Percentiles rank a stretch among this genome's conserved stretches.
Evolutionary conservation across 441 rosid genomes (phyloP).

Genomic region (Aquilaria agallochum): DNA sequence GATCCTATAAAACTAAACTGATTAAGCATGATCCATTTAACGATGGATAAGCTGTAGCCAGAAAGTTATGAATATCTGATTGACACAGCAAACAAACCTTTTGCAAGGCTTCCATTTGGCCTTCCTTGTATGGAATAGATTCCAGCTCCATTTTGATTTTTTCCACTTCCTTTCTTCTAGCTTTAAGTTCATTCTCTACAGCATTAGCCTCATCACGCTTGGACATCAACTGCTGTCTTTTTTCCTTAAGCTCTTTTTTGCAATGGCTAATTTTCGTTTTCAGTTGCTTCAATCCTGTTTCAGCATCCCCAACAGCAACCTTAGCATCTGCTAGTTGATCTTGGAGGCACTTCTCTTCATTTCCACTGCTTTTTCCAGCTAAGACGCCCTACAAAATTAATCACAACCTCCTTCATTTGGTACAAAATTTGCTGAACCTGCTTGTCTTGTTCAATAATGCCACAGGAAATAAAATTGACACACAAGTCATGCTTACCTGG

Average conservation of each 20-base stretch:
- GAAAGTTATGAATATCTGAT: slow-evolving; percentile 6
- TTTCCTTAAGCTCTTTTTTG: slow-evolving; percentile 84
- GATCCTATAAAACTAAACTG: slow-evolving; percentile 49
- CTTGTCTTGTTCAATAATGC: too few relatives aligned
- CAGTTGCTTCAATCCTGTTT: slow-evolving; percentile 84
- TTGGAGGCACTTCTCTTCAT: slow-evolving; percentile 96
- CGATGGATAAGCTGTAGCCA: slow-evolving; percentile 11
- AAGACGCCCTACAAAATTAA: slow-evolving; percentile 68
- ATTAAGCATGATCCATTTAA: slow-evolving; percentile 12
- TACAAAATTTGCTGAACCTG: too few relatives aligned
- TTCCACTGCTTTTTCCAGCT: slow-evolving; percentile 94
- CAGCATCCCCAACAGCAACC: slow-evolving; percentile 84
- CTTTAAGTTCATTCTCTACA: slow-evolving; percentile 68
- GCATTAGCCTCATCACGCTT: slow-evolving; percentile 80
- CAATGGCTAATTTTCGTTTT: slow-evolving; percentile 83
- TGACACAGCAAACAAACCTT: slow-evolving; percentile 45
- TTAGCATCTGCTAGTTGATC: slow-evolving; percentile 96
- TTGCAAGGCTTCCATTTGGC: slow-evolving; percentile 86
- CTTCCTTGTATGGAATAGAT: slow-evolving; percentile 67
- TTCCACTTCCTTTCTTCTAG: slow-evolving; percentile 70
- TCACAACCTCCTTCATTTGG: slow-evolving; percentile 13
- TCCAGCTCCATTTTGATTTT: slow-evolving; percentile 48
- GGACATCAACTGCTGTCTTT: slow-evolving; percentile 59
- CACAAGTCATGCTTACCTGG: slow-evolving; percentile 48
- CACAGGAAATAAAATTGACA: neutral